A percentile compares a stretch with the other conserved stretches of the same genome.
Conservation (phyloP, 805 yeast genomes). For the Yamadazyma sp. region DNA sequence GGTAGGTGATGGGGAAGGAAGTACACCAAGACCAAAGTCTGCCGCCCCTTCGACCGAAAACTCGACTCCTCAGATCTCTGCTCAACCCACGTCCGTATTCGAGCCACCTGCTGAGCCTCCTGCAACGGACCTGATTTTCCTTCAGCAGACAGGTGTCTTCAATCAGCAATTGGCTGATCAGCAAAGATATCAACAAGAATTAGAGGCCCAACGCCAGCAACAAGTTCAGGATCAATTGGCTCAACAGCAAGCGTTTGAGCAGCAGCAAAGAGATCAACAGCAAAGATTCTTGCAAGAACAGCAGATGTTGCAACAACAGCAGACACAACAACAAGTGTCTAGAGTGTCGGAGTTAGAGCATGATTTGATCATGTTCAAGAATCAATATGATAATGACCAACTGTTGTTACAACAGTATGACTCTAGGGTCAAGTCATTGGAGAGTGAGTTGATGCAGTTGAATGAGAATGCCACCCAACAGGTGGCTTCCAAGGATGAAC, state of each 20-base stretch:
- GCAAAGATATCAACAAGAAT: slow-evolving; percentile 56
- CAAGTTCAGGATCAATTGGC: slow-evolving; percentile 68
- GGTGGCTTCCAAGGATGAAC: slow-evolving; percentile 73
- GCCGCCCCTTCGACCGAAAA: slow-evolving; percentile 19
- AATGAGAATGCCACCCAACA: slow-evolving; percentile 70
- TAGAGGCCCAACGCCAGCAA: slow-evolving; percentile 60
- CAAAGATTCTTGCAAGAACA: slow-evolving; percentile 70
- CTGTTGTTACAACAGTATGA: slow-evolving; percentile 84
- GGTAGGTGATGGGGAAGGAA: slow-evolving; percentile 29
- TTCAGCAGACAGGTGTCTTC: slow-evolving; percentile 57
- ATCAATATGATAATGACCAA: slow-evolving; percentile 86
- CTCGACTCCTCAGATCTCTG: slow-evolving; percentile 41
- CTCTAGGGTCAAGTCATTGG: slow-evolving; percentile 76
- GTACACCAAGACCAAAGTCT: slow-evolving; percentile 32
- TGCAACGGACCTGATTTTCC: slow-evolving; percentile 33
- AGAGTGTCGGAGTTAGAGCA: slow-evolving; percentile 79
- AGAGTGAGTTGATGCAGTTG: slow-evolving; percentile 62
- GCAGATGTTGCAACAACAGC: slow-evolving; percentile 63
- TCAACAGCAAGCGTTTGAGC: slow-evolving; percentile 71
- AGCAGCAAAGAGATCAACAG: slow-evolving; percentile 70
- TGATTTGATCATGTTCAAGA: slow-evolving; percentile 69
- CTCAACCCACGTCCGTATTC: slow-evolving; percentile 40
- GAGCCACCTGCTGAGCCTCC: slow-evolving; percentile 38
- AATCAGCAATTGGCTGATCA: slow-evolving; percentile 60
- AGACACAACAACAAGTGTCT: slow-evolving; percentile 73